phyloP scores from a whole-genome alignment of 768 basidiomycete genomes.

The Tulasnella sp. region DNA sequence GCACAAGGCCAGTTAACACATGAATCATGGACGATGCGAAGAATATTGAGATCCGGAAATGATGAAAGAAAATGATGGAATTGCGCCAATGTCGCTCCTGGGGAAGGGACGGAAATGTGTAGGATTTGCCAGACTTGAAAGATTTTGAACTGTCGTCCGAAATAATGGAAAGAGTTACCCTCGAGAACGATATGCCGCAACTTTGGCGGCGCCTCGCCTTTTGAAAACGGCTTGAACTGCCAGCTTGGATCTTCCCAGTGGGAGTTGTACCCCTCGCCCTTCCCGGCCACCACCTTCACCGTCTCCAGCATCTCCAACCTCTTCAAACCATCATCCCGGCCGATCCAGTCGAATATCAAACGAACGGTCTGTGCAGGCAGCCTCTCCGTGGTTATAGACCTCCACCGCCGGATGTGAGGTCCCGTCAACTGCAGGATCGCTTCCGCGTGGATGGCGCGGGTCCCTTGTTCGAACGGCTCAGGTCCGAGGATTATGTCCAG shows the following conservation, averaged over 20 bases:
- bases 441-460: not conserved
- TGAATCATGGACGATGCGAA: conserved; percentile 11
- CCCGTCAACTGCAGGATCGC: not conserved
- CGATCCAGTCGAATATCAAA: conserved; percentile 52
- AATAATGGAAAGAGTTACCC: too few relatives aligned
- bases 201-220: too few relatives aligned
- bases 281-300: conserved; percentile 42
- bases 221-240: too few relatives aligned
- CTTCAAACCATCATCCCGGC: conserved; percentile 44
- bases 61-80: conserved; percentile 63
- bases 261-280: not conserved
- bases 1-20: too few relatives aligned
- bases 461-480: not conserved
- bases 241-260: too few relatives aligned
- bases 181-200: too few relatives aligned
- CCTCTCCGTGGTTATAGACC: conserved; percentile 32
- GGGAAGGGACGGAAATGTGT: conserved; percentile 25
- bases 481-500: not conserved
- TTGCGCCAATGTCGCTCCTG: conserved; percentile 63
- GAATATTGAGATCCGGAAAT: conserved; percentile 26
- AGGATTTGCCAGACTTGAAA: too few relatives aligned
- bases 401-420: conserved; percentile 16
- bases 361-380: conserved; percentile 30
- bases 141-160: too few relatives aligned
- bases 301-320: conserved; percentile 57